These are phyloP conservation scores for Nannizzia gypsea DNA, from an alignment of 2,329 filamentous ascomycete genomes.

Conservation along the genomic window DNA sequence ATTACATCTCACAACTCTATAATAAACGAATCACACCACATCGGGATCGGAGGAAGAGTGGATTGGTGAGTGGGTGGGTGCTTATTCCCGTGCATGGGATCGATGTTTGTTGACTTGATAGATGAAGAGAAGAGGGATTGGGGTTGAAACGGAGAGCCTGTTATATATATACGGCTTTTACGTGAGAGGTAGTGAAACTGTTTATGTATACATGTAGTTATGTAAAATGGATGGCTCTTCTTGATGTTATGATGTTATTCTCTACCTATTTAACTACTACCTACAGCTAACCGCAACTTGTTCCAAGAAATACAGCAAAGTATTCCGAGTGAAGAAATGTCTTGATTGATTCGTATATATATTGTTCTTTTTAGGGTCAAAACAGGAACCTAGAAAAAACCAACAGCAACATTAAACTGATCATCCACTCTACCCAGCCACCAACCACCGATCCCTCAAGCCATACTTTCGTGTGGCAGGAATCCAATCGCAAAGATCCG, in stretches of 20 bases:
- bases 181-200: background rate
- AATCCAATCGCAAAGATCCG: background rate
- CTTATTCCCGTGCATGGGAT: no score
- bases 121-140: background rate
- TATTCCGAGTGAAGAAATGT: background rate
- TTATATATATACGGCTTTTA: background rate
- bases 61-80: background rate
- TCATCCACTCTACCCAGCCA: constrained; percentile 1
- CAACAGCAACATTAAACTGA: background rate
- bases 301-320: no score
- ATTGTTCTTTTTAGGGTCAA: background rate
- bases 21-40: background rate
- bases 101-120: background rate
- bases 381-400: background rate
- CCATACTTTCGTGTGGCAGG: background rate
- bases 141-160: background rate
- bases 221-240: background rate
- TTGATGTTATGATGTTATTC: background rate
- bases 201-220: constrained; percentile 1
- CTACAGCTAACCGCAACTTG: no score
- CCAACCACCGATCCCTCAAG: background rate
- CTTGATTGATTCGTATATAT: background rate
- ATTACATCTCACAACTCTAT: constrained; percentile 3
- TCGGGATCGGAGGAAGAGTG: background rate
- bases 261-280: no score